Evolutionary conservation across 177 flowering plant genomes (phyloP).

Genomic region (Vitis hybrid): DNA sequence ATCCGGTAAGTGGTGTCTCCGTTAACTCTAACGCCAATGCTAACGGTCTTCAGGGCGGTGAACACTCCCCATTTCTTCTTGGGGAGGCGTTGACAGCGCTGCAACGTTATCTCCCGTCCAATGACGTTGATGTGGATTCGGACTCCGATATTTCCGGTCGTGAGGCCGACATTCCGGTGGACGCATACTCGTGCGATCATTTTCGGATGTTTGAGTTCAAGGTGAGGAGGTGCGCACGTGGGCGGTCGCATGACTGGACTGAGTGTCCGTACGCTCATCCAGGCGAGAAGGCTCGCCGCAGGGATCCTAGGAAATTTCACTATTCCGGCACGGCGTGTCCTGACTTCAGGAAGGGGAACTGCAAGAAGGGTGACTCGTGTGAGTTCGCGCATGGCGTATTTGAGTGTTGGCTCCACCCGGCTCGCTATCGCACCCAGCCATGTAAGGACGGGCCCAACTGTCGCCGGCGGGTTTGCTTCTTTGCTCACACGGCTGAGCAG

Average conservation of each 20-base stretch:
- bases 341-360: constrained; percentile 61
- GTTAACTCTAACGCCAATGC: constrained; percentile 8
- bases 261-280: constrained; percentile 87
- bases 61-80: constrained; percentile 25
- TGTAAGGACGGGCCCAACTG: constrained; percentile 69
- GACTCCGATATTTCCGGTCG: constrained; percentile 26
- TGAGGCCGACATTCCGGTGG: constrained; percentile 38
- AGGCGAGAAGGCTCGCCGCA: constrained; percentile 81
- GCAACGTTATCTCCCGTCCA: constrained; percentile 48
- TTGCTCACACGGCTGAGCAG: constrained; percentile 75
- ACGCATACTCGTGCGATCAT: constrained; percentile 53
- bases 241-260: constrained; percentile 76
- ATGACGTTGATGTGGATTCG: constrained; percentile 29
- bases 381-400: constrained; percentile 82
- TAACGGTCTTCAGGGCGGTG: constrained; percentile 9
- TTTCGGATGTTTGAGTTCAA: constrained; percentile 81
- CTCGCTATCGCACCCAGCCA: constrained; percentile 74
- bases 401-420: constrained; percentile 89
- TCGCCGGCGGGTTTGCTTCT: constrained; percentile 63
- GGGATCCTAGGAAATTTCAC: constrained; percentile 63
- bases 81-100: constrained; percentile 40
- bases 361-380: constrained; percentile 62
- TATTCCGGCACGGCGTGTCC: constrained; percentile 63
- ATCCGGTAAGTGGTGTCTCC: constrained; percentile 21
- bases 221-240: constrained; percentile 62